A percentile compares a stretch with the other conserved stretches of the same genome.
These are phyloP conservation scores for Pseudogymnoascus verrucosus DNA, from an alignment of 2,329 filamentous ascomycete genomes.

Conservation along the genomic window DNA sequence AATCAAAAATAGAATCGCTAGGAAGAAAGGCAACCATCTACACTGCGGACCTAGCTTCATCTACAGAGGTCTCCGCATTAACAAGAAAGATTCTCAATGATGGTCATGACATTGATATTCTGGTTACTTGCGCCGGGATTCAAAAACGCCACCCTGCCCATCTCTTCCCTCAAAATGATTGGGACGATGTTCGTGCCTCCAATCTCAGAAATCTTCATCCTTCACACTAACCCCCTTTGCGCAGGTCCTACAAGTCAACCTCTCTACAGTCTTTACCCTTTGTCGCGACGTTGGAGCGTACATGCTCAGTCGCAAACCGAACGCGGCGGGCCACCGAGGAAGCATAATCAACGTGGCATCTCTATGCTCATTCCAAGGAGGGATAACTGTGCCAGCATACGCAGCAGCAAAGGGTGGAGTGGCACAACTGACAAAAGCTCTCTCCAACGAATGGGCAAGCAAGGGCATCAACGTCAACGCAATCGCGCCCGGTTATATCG, in stretches of 20 bases:
- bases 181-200: slow-evolving; percentile 48
- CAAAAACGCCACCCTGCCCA: slow-evolving; percentile 70
- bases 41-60: slow-evolving; percentile 55
- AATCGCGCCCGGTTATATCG: slow-evolving; percentile 79
- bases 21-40: slow-evolving; percentile 58
- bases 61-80: slow-evolving; percentile 40
- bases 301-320: slow-evolving; percentile 53
- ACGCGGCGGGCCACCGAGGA: slow-evolving; percentile 47
- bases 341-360: slow-evolving; percentile 79
- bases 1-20: slow-evolving; percentile 50
- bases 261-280: slow-evolving; percentile 68
- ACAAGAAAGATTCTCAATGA: no score
- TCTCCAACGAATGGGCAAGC: slow-evolving; percentile 74
- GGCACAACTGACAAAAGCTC: slow-evolving; percentile 73
- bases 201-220: background rate
- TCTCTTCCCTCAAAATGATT: slow-evolving; percentile 68
- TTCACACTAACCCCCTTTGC: background rate
- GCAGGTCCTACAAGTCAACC: slow-evolving; percentile 72
- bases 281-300: slow-evolving; percentile 69
- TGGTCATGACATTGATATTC: no score
- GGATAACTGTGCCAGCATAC: slow-evolving; percentile 81
- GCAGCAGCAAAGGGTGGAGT: slow-evolving; percentile 80
- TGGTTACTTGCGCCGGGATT: slow-evolving; percentile 6
- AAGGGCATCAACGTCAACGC: slow-evolving; percentile 74
- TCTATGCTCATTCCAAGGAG: slow-evolving; percentile 84